Percentiles rank a stretch among this genome's conserved stretches.
Conservation (phyloP, 352 stramenopile species). For the Thalassiosira hispida region DNA sequence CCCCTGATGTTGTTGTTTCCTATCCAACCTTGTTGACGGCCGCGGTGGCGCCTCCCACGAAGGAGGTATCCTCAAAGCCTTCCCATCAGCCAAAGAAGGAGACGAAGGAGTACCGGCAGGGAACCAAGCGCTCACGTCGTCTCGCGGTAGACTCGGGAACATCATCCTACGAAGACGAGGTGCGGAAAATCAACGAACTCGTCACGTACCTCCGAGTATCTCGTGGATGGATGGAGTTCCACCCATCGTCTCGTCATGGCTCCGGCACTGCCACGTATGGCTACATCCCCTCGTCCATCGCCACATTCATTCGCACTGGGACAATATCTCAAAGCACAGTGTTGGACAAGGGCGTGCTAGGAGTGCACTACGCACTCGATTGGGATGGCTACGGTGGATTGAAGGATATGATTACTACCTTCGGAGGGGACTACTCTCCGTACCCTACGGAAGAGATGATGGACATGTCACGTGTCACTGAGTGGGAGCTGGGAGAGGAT, state of each 20-base stretch:
- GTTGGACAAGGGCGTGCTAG: conserved; percentile 45
- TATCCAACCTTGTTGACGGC: too few relatives aligned
- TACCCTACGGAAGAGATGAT: conserved; percentile 51
- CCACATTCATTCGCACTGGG: conserved; percentile 44
- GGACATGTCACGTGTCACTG: conserved; percentile 18
- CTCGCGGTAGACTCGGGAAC: conserved; percentile 8
- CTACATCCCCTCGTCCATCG: conserved; percentile 49
- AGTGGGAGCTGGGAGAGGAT: conserved; percentile 59
- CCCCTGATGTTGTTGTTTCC: conserved; percentile 9
- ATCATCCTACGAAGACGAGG: conserved; percentile 12
- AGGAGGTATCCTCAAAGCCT: background rate
- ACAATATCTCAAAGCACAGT: conserved; percentile 41
- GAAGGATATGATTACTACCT: conserved; percentile 50
- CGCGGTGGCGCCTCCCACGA: background rate
- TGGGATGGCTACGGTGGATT: conserved; percentile 53
- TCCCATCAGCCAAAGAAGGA: background rate
- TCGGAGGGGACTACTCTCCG: conserved; percentile 48
- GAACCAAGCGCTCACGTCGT: conserved; percentile 18
- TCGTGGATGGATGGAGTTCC: conserved; percentile 57
- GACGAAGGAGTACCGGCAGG: conserved; percentile 15
- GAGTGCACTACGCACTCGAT: conserved; percentile 56
- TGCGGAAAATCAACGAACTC: conserved; percentile 21
- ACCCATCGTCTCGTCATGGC: conserved; percentile 47
- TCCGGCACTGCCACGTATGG: conserved; percentile 50
- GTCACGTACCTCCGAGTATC: conserved; percentile 30